phyloP scores from a whole-genome alignment of 2,329 filamentous ascomycete genomes.

The Lecanosticta acicola region DNA sequence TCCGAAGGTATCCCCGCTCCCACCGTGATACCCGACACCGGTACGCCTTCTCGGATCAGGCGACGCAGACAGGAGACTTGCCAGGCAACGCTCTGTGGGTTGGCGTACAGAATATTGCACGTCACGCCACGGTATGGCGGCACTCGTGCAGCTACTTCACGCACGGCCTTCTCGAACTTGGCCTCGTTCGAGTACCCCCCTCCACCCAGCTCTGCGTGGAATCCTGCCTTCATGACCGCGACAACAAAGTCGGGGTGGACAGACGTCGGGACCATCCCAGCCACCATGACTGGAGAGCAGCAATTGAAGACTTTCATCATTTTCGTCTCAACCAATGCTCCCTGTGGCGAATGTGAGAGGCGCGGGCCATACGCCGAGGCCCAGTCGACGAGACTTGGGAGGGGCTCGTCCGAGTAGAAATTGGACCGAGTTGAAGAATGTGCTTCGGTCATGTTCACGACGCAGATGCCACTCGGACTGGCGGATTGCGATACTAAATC shows the following conservation, averaged over 20 bases:
- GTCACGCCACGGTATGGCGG: slow-evolving; percentile 79
- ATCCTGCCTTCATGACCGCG: slow-evolving; percentile 83
- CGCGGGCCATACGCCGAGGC: too few relatives aligned
- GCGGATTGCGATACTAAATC: too few relatives aligned
- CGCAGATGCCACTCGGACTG: too few relatives aligned
- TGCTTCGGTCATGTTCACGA: too few relatives aligned
- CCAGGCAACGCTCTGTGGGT: slow-evolving; percentile 80
- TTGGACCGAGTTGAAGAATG: too few relatives aligned
- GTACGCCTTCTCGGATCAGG: slow-evolving; percentile 72
- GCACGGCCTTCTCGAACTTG: slow-evolving; percentile 70
- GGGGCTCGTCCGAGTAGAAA: too few relatives aligned
- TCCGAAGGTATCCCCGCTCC: slow-evolving; percentile 86
- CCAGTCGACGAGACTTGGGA: too few relatives aligned
- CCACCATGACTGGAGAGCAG: slow-evolving; percentile 79
- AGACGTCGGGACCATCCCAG: slow-evolving; percentile 83
- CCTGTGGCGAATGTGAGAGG: too few relatives aligned
- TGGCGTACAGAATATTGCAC: slow-evolving; percentile 83
- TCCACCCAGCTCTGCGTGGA: slow-evolving; percentile 78
- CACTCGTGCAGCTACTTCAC: slow-evolving; percentile 73
- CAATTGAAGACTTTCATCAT: too few relatives aligned
- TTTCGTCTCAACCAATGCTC: too few relatives aligned
- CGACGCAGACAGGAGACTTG: slow-evolving; percentile 75
- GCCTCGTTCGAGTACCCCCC: slow-evolving; percentile 77
- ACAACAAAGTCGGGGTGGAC: slow-evolving; percentile 83
- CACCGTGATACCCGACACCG: slow-evolving; percentile 84